Base-by-base conservation (phyloP, 2,329 filamentous ascomycete species). In the Cryphonectria japonica region DNA sequence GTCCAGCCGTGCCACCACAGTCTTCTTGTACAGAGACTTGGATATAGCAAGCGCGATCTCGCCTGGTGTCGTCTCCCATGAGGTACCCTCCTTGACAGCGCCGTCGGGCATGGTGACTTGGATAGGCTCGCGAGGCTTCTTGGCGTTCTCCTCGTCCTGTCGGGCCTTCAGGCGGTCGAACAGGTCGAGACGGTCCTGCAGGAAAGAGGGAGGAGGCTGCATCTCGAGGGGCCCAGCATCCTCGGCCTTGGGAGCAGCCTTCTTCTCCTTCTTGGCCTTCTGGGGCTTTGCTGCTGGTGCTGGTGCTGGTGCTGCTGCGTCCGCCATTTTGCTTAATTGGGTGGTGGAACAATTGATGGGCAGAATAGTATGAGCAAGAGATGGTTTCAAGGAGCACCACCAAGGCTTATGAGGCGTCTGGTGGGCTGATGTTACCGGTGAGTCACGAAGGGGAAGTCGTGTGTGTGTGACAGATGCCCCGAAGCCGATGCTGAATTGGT, bases 41-140 rank as follows among this genome's bases (percentile, higher is more conserved):
- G 86, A 94, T 81, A 95, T 97, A 77, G 86, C 88, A 82, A 89
- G 92, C 74, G 89, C 89, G 81, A 97, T 91, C 77, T 91, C 87
- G 61, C 87, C 91, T 7, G 96, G 96, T 22, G 94, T 97, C 75
- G 94, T 98, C 84, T 97, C 93, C 92, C 93, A 98, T 66, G 94
- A 91, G 75, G 91, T 95, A 74, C 93, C 96, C 74, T 88, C 82
- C 78, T 91, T 88, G 76, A 90, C 83, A 76, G 88, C 89, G 74
- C 93, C 93, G 81, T 94, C 91, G 75, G 88, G 88, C 74, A 96
- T 86, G 66, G 91, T 92, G 77, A 95, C 87, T 71, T 86, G 89
- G 80, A 95, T 95, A 74, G 90, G 85, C 78, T 93, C 90, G 76
- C 91, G 91, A 54, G 92, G 90, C 82, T 92, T 91, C 76, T 82